Evolutionary conservation across 2,329 filamentous ascomycete genomes (phyloP).

Genomic region (Paracorniculantispora psalliotae): DNA sequence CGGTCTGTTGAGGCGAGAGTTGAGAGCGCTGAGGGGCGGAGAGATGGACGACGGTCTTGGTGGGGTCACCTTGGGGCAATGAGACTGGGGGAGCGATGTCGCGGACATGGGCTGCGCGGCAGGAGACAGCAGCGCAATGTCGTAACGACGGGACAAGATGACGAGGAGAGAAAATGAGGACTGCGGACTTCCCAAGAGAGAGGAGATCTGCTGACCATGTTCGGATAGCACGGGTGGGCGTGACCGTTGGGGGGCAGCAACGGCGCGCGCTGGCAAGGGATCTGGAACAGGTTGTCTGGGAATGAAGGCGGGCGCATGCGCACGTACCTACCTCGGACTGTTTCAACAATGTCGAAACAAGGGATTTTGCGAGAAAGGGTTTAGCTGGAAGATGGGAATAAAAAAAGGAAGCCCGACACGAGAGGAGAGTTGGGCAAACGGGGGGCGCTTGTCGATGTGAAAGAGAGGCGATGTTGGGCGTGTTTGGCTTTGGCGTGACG

Average conservation of each 20-base stretch:
- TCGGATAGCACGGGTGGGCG: constrained; percentile 1
- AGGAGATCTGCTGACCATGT: too few relatives aligned
- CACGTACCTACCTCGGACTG: constrained; percentile 3
- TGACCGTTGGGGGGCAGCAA: not conserved
- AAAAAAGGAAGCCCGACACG: not conserved
- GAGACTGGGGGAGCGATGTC: not conserved
- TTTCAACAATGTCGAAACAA: not conserved
- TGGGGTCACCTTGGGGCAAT: constrained; percentile 9
- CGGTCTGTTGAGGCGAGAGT: constrained; percentile 1
- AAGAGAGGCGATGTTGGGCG: not conserved
- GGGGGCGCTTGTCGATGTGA: not conserved
- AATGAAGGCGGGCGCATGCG: not conserved
- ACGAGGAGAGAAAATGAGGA: not conserved
- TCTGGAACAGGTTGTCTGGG: not conserved
- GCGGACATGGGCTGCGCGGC: not conserved
- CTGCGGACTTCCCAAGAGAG: not conserved
- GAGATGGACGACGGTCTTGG: constrained; percentile 1
- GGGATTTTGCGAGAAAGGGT: not conserved
- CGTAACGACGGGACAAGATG: not conserved
- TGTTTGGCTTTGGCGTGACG: constrained; percentile 1
- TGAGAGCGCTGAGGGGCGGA: not conserved
- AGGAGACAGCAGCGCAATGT: not conserved
- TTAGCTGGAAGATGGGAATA: not conserved
- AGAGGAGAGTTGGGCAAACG: not conserved
- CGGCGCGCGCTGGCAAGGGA: not conserved